Conservation (phyloP, 2,329 filamentous ascomycete genomes). For the Phialophora macrospora region DNA sequence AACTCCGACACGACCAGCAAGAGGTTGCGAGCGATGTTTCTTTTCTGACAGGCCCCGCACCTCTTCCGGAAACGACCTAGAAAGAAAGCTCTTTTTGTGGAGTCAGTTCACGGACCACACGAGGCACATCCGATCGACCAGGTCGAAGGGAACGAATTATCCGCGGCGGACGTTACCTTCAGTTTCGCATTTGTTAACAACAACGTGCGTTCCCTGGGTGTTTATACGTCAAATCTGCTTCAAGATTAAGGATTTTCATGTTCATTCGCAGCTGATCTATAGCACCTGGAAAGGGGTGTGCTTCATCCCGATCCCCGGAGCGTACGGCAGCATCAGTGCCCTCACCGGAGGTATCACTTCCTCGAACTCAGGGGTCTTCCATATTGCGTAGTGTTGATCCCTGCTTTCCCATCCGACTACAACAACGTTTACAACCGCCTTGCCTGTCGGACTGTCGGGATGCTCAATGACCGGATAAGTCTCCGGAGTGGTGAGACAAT, state of each 20-base stretch:
- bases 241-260: no score
- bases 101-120: no score
- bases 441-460: background rate
- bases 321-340: background rate
- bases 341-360: background rate
- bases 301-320: constrained; percentile 2
- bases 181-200: no score
- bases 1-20: no score
- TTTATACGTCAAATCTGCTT: no score
- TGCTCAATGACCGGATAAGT: background rate
- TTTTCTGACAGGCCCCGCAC: no score
- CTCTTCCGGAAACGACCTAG: no score
- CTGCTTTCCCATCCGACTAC: background rate
- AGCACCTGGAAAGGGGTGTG: background rate
- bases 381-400: constrained; percentile 2
- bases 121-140: no score
- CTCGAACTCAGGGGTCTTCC: constrained; percentile 3
- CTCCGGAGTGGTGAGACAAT: constrained; percentile 7
- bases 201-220: no score
- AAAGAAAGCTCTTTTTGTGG: no score
- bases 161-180: no score
- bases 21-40: background rate
- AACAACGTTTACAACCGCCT: background rate
- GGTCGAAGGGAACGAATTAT: no score
- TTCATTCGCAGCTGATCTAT: background rate